Evolutionary conservation across 345 rosid species (phyloP).

Genomic region (Salix arbutifolia): DNA sequence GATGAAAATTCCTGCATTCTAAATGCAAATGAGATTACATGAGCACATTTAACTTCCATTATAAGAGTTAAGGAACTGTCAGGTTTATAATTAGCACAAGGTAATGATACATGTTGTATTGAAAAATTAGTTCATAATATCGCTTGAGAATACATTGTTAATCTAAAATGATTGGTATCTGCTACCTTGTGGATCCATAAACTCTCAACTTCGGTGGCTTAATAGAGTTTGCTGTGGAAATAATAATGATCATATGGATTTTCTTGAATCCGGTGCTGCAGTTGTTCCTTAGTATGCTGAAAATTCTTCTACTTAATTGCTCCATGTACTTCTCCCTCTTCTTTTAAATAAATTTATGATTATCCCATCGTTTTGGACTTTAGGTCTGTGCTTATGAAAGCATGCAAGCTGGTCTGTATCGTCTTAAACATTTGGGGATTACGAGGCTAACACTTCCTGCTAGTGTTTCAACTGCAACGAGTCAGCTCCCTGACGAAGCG

Average conservation of each 20-base stretch:
- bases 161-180: neutral
- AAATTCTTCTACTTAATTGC: neutral
- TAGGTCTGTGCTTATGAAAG: slow-evolving; percentile 97
- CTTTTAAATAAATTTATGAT: neutral
- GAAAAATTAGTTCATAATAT: neutral
- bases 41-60: neutral
- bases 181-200: neutral
- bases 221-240: neutral
- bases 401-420: slow-evolving; percentile 91
- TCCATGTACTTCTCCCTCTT: neutral
- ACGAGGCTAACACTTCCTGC: slow-evolving; percentile 65
- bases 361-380: neutral
- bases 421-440: slow-evolving; percentile 91
- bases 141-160: neutral
- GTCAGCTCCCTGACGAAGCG: slow-evolving; percentile 93
- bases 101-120: neutral
- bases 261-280: neutral
- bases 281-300: neutral
- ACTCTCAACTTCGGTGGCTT: neutral
- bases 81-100: neutral
- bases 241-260: neutral
- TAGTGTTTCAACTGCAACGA: slow-evolving; percentile 75
- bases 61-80: neutral
- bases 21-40: neutral
- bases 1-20: neutral